These are phyloP conservation scores for Candida tunisiensis DNA, from an alignment of 1,139 yeast species.

Conservation along the genomic window DNA sequence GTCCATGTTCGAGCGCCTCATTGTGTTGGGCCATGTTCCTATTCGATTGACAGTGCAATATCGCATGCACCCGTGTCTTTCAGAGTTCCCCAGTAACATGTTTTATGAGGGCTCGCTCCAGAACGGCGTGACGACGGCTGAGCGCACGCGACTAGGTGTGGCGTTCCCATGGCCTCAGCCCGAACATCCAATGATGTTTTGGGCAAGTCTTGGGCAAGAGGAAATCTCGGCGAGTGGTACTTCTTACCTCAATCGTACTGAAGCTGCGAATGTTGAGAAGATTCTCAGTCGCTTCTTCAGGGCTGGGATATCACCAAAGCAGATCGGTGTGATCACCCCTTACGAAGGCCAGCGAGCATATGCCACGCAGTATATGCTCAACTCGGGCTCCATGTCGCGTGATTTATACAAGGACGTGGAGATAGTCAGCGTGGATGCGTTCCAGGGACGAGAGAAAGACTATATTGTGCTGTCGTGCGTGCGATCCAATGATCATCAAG, in stretches of 20 bases:
- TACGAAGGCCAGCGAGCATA: constrained; percentile 90
- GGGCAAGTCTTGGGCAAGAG: constrained; percentile 84
- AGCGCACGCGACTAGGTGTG: constrained; percentile 37
- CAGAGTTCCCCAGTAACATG: constrained; percentile 84
- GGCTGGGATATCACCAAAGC: constrained; percentile 67
- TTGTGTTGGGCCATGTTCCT: constrained; percentile 74
- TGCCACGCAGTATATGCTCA: constrained; percentile 59
- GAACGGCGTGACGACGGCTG: constrained; percentile 72
- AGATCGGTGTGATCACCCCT: constrained; percentile 88
- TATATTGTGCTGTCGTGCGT: constrained; percentile 82
- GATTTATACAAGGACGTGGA: constrained; percentile 60
- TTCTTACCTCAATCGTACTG: constrained; percentile 75
- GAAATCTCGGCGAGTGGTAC: constrained; percentile 75
- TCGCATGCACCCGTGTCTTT: constrained; percentile 83
- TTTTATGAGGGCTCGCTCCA: constrained; percentile 87
- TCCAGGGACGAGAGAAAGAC: constrained; percentile 93
- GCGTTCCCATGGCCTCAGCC: constrained; percentile 83
- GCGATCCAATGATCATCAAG: constrained; percentile 70
- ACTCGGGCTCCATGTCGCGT: constrained; percentile 48
- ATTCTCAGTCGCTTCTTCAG: constrained; percentile 55
- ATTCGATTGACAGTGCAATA: constrained; percentile 82
- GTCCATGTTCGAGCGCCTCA: constrained; percentile 73
- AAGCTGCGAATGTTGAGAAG: constrained; percentile 82
- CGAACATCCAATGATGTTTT: constrained; percentile 83
- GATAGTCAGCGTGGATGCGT: constrained; percentile 87